These are phyloP conservation scores for Lyophyllum decastes DNA, from an alignment of 768 basidiomycete species.

Conservation along the genomic window DNA sequence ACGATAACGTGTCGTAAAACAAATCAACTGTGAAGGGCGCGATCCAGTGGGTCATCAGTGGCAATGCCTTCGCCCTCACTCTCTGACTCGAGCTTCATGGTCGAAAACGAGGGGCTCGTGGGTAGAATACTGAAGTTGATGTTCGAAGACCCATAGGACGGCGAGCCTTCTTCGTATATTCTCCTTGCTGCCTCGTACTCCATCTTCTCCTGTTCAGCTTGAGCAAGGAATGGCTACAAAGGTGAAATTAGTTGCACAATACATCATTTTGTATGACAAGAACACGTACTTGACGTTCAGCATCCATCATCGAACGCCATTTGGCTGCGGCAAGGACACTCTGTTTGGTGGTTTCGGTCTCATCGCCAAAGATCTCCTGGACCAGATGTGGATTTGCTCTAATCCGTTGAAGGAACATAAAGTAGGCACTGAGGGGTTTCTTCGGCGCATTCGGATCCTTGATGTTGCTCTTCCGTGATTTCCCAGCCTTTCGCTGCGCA, in stretches of 20 bases:
- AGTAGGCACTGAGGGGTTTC: constrained; percentile 93
- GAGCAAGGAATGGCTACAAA: constrained; percentile 82
- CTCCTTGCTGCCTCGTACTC: constrained; percentile 87
- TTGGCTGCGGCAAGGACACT: constrained; percentile 90
- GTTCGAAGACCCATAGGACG: constrained; percentile 63
- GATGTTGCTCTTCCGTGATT: constrained; percentile 90
- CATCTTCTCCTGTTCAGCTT: constrained; percentile 94
- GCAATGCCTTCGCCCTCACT: constrained; percentile 68
- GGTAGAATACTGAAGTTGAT: constrained; percentile 86
- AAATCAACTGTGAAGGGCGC: constrained; percentile 35
- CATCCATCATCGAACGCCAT: constrained; percentile 93
- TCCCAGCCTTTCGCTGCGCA: constrained; percentile 90
- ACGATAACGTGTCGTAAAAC: constrained; percentile 16
- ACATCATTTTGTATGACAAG: constrained; percentile 1
- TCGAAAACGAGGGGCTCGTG: constrained; percentile 63
- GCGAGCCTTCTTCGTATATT: constrained; percentile 83
- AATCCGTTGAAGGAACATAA: constrained; percentile 93
- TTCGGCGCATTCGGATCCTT: constrained; percentile 97
- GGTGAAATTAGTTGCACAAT: constrained; percentile 10
- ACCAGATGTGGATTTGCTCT: constrained; percentile 78
- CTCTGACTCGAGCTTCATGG: constrained; percentile 65
- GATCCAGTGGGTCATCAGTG: constrained; percentile 48
- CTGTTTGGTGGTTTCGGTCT: constrained; percentile 93
- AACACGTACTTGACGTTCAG: constrained; percentile 79
- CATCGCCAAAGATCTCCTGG: constrained; percentile 80